Percentiles rank a stretch among this genome's conserved stretches.
These are phyloP conservation scores for Chaetomium sp. DNA, from an alignment of 2,329 filamentous ascomycete genomes.

Conservation along the genomic window DNA sequence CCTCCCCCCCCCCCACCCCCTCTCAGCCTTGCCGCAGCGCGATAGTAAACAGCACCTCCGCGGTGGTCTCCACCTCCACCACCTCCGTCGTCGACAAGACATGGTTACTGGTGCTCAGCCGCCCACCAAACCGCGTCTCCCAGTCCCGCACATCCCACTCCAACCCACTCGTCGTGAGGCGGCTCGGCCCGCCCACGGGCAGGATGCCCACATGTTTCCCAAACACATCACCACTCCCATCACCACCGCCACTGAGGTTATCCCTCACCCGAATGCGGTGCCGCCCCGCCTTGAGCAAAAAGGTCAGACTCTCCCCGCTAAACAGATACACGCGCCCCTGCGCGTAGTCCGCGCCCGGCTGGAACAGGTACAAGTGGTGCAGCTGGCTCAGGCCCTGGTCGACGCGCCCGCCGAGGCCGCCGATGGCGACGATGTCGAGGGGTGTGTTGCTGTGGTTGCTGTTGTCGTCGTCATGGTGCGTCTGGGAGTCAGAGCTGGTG, in stretches of 20 bases:
- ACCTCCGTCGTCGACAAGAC: slow-evolving; percentile 60
- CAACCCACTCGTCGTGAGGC: slow-evolving; percentile 78
- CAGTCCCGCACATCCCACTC: slow-evolving; percentile 90
- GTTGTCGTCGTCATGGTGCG: too few species aligned
- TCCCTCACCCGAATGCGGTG: slow-evolving; percentile 69
- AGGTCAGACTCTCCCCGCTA: slow-evolving; percentile 78
- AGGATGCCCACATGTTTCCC: slow-evolving; percentile 84
- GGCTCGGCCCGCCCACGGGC: slow-evolving; percentile 74
- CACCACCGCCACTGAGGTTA: slow-evolving; percentile 46
- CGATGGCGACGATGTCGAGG: slow-evolving; percentile 74
- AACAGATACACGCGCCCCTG: slow-evolving; percentile 72
- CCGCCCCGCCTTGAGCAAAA: slow-evolving; percentile 69
- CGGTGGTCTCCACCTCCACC: slow-evolving; percentile 64
- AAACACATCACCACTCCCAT: slow-evolving; percentile 56
- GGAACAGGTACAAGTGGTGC: slow-evolving; percentile 75
- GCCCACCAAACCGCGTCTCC: slow-evolving; percentile 73
- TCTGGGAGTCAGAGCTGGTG: background rate
- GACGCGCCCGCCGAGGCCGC: slow-evolving; percentile 84
- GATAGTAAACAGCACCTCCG: slow-evolving; percentile 73
- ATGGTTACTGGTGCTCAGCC: slow-evolving; percentile 80
- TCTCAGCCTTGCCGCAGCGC: slow-evolving; percentile 53
- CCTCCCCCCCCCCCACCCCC: background rate
- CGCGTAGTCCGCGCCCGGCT: slow-evolving; percentile 52
- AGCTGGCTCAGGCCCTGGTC: slow-evolving; percentile 91
- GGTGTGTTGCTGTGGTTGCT: background rate